These are phyloP conservation scores for Poa annua DNA, from an alignment of 176 grass and related monocot genomes.

Conservation along the genomic window DNA sequence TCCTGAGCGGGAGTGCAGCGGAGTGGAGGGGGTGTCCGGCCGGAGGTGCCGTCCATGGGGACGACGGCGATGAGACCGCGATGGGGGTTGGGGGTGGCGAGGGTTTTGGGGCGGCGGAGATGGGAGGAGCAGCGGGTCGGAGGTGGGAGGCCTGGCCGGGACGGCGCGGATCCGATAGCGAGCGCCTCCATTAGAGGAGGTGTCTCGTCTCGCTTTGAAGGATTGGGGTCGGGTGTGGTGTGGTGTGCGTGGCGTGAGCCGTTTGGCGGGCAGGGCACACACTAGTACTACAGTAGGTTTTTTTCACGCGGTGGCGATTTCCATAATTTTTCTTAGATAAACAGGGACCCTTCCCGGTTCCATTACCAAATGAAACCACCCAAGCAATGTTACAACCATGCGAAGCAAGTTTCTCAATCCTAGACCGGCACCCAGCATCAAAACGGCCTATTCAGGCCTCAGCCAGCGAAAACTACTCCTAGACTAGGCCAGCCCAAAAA, in stretches of 20 bases:
- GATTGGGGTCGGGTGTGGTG: neutral
- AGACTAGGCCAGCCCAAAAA: too few relatives aligned
- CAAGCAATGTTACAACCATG: too few relatives aligned
- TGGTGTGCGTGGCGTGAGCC: constrained; percentile 31
- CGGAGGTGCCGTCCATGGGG: constrained; percentile 34
- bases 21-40: constrained; percentile 2
- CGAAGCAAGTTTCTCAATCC: too few relatives aligned
- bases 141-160: constrained; percentile 41
- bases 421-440: too few relatives aligned
- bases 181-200: constrained; percentile 50
- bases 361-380: too few relatives aligned
- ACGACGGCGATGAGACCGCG: constrained; percentile 22
- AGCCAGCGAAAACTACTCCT: too few relatives aligned
- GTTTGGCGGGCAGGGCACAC: neutral
- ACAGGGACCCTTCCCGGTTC: too few relatives aligned
- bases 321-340: too few relatives aligned
- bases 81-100: neutral
- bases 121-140: constrained; percentile 22
- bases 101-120: constrained; percentile 39
- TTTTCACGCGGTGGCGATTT: neutral
- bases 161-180: constrained; percentile 36
- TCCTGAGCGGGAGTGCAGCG: constrained; percentile 53
- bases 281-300: neutral
- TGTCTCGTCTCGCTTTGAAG: neutral
- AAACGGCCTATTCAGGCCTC: too few relatives aligned